Base-by-base conservation (phyloP, 345 rosid genomes). In the Abelmoschus esculentus region DNA sequence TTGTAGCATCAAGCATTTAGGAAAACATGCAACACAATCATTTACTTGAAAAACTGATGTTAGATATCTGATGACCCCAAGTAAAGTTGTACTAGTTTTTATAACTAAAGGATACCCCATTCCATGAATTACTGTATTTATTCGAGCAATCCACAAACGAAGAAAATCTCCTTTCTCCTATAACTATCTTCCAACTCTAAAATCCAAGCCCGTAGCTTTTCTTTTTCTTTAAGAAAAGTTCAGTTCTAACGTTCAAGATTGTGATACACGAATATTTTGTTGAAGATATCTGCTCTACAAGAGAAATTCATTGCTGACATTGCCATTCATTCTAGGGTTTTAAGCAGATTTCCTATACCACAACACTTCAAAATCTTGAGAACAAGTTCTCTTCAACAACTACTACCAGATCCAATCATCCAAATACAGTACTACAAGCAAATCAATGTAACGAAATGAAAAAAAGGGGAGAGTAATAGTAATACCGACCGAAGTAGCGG, bases 401-500 rank as follows among this genome's bases (percentile, higher is more conserved):
- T 49, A 46, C n/a, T 58, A 28, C 9, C 13, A 58, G 0, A n/a
- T n/a, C n/a, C n/a, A n/a, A n/a, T n/a, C n/a, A 54, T 7, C 7
- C 26, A 8, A 19, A 32, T 7, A 3, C 13, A n/a, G 11, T 32
- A 60, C 5, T 32, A 7, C 7, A 26, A 28, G n/a, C 22, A 55
- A 55, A 59, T 8, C n/a, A 6, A 62, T 18, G n/a, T 3, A 54
- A 36, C 6, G 31, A 7, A 56, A 46, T 9, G 50, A 28, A 15
- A 4, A 12, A n/a, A 44, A 66, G 31, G 7, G 38, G 38, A 5
- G 38, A 36, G 2, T 6, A 36, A 36, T 6, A 38, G 62, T 14
- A 14, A 36, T 80, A 91, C 97, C 90, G 12, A 59, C 63, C 63
- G 40, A 95, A 85, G 83, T 91, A 95, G 77, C 99, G 97, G 67